phyloP scores from a whole-genome alignment of 169 alveolate genomes.

The Eimeria necatrix region DNA sequence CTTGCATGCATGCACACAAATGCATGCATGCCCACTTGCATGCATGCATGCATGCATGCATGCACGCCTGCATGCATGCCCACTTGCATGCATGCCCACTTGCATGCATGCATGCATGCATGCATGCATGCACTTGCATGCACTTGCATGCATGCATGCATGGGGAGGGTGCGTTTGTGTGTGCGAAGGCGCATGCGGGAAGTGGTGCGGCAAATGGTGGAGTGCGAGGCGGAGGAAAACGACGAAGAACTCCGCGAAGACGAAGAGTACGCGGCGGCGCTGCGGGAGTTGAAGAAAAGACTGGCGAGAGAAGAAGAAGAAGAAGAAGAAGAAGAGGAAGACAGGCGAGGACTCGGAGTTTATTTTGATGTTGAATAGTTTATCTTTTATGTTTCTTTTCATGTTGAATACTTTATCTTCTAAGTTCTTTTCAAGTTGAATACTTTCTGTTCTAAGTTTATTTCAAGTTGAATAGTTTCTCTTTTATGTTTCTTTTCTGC shows the following conservation, averaged over 20 bases:
- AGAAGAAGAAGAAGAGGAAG: slow-evolving; percentile 51
- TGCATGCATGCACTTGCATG: not conserved
- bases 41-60: no score
- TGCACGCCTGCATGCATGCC: no score
- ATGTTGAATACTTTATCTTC: not conserved
- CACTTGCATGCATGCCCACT: no score
- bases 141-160: no score
- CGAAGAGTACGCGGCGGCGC: slow-evolving; percentile 64
- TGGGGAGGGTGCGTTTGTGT: not conserved
- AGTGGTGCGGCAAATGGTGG: slow-evolving; percentile 52
- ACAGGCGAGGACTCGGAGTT: not conserved
- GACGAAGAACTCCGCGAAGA: slow-evolving; percentile 74
- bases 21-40: no score
- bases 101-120: no score
- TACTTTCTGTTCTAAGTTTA: not conserved
- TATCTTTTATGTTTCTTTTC: not conserved
- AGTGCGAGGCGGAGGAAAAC: slow-evolving; percentile 79
- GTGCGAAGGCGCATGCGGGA: slow-evolving; percentile 70
- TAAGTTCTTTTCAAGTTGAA: not conserved
- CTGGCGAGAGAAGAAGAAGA: slow-evolving; percentile 33
- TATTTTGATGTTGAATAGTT: not conserved
- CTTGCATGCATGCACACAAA: no score
- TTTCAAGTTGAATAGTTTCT: not conserved
- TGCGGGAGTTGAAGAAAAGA: slow-evolving; percentile 45
- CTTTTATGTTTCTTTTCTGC: no score